Conservation (phyloP, 345 rosid genomes). For the Eucalyptus albens region DNA sequence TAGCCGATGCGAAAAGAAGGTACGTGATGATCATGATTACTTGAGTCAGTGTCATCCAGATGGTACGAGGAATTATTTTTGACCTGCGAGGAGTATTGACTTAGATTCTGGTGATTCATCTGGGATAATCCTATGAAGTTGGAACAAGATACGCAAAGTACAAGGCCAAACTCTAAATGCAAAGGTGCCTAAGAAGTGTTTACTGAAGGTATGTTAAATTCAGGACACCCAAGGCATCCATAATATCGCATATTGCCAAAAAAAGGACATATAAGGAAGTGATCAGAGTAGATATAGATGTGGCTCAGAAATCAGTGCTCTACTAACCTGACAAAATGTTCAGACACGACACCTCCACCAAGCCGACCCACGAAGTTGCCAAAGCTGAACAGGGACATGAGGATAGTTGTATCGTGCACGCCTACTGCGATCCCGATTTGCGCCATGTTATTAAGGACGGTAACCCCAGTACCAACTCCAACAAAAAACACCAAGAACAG, state of each 20-base stretch:
- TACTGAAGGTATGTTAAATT: neutral
- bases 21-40: slow-evolving; percentile 34
- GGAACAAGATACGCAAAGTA: neutral
- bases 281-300: neutral
- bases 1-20: slow-evolving; percentile 47
- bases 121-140: neutral
- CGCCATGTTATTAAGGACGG: slow-evolving; percentile 62
- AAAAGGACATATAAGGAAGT: neutral
- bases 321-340: slow-evolving; percentile 54
- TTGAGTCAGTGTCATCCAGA: slow-evolving; percentile 50
- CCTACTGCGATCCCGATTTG: slow-evolving; percentile 64
- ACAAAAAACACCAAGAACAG: slow-evolving; percentile 53
- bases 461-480: slow-evolving; percentile 64
- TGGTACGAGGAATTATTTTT: slow-evolving; percentile 36
- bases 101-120: neutral
- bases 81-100: slow-evolving; percentile 18
- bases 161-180: neutral
- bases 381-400: slow-evolving; percentile 58
- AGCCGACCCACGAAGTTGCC: slow-evolving; percentile 62
- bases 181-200: neutral
- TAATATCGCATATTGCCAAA: neutral
- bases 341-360: slow-evolving; percentile 49
- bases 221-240: neutral
- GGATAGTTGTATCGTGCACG: slow-evolving; percentile 32
- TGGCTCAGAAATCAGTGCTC: neutral